A percentile compares a stretch with the other conserved stretches of the same genome.
These are phyloP conservation scores for Scopulariopsis brevicaulis DNA, from an alignment of 2,329 filamentous ascomycete species.

Conservation along the genomic window DNA sequence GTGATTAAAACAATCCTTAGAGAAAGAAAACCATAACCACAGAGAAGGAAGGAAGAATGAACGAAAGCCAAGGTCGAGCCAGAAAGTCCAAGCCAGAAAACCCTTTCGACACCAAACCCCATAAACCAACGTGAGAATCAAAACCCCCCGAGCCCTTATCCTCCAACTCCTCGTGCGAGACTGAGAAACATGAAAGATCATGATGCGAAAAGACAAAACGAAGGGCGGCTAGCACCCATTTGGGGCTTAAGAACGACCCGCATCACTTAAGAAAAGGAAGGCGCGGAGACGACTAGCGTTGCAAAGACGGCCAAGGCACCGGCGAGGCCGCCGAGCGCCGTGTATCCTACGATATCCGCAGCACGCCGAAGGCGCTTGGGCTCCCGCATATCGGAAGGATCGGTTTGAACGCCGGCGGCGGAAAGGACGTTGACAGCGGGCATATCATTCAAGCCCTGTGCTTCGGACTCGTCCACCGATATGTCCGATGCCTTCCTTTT, in stretches of 20 bases:
- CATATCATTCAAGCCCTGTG: neutral
- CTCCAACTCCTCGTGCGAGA: no score
- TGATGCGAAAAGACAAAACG: neutral
- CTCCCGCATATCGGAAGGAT: slow-evolving; percentile 3
- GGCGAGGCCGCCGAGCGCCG: slow-evolving; percentile 22
- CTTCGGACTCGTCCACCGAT: slow-evolving; percentile 1
- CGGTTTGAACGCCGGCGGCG: neutral
- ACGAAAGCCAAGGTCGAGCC: neutral
- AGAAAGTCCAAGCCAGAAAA: neutral
- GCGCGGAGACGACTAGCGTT: slow-evolving; percentile 25
- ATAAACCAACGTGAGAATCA: neutral
- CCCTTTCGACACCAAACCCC: neutral
- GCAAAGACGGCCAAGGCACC: slow-evolving; percentile 22
- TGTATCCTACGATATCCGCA: slow-evolving; percentile 20
- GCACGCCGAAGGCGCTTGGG: slow-evolving; percentile 17
- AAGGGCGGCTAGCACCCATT: neutral
- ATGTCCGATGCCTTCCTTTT: slow-evolving; percentile 8
- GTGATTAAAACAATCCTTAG: neutral
- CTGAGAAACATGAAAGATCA: neutral
- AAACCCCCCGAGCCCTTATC: no score
- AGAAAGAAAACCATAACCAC: neutral
- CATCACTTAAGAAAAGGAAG: slow-evolving; percentile 6
- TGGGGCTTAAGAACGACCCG: neutral
- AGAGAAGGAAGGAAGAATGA: neutral
- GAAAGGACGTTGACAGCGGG: neutral